These are phyloP conservation scores for Fusarium mexicanum DNA, from an alignment of 2,329 filamentous ascomycete genomes.

Conservation along the genomic window DNA sequence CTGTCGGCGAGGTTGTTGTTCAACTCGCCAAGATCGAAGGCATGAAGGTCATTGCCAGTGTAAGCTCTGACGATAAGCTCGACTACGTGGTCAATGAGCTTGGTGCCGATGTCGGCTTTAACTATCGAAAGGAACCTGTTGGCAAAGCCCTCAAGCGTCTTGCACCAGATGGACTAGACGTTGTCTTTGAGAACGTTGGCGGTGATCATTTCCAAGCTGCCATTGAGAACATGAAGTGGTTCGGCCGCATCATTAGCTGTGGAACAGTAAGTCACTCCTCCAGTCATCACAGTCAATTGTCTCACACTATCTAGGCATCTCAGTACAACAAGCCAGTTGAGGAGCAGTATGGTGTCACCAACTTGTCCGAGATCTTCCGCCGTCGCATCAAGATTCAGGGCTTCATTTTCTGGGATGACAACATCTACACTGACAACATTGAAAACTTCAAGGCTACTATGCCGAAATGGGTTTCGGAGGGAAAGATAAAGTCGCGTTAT, in stretches of 20 bases:
- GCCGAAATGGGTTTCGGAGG: not conserved
- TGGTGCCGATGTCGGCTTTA: not conserved
- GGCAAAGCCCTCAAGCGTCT: not conserved
- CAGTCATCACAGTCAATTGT: accelerated
- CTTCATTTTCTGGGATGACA: not conserved
- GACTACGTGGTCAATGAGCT: not conserved
- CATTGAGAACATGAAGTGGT: not conserved
- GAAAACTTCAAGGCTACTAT: not conserved
- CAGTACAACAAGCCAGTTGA: not conserved
- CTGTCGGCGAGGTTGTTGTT: not conserved
- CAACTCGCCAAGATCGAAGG: not conserved
- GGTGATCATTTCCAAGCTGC: not conserved
- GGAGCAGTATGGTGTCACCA: not conserved
- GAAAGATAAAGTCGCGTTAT: not conserved
- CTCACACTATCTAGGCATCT: not conserved
- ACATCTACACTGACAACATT: not conserved
- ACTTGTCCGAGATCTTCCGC: not conserved
- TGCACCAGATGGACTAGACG: not conserved
- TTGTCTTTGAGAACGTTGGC: not conserved
- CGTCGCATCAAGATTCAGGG: not conserved
- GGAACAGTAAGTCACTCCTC: not conserved
- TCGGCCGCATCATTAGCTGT: not conserved
- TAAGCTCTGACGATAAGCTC: not conserved
- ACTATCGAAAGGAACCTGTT: not conserved
- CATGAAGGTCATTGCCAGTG: not conserved